Evolutionary conservation across 1,139 yeast genomes (phyloP), one percentile per base, ranked within the genome.

Genomic region (Scheffersomyces quercinus): DNA sequence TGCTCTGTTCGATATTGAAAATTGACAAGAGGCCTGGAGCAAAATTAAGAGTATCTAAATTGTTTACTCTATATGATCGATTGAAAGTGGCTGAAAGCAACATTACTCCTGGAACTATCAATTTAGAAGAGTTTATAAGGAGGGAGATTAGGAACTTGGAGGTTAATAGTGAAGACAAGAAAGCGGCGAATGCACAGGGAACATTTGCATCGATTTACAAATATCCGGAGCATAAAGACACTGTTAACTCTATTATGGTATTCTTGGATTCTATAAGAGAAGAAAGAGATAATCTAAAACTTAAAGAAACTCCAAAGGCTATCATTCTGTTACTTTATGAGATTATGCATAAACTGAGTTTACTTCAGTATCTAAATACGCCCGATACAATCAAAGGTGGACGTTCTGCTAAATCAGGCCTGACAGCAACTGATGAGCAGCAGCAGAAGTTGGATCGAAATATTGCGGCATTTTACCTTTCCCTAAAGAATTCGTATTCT

Each of bases 1-100:
- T 72, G 32, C 43, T 73, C 35, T 59, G 66, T 43, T 41, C 64
- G 2, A 43, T 73, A 5, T 45, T 60, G 35, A 45, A 55, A 8
- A 39, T 73, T n/a, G 76, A 70, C 46, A 45, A 48, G 8, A 52
- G 49, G n/a, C 39, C 47, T 4, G 69, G 70, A 0, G 44, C 61
- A 8, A 50, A 56, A 16, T 26, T 46, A 2, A 45, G 75, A 35
- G 52, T 66, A 0, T 49, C 67, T 7, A 63, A 64, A 41, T 40
- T 68, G 12, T 68, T 70, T 45, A 58, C 60, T 28, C 37, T 41
- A 11, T 53, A 49, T 35, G 43, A 50, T 29, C 15, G 15, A 5
- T 45, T 48, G 53, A 33, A 39, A 14, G 35, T 38, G 16, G 7
- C 14, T n/a, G 26, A 9, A 20, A 31, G 24, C 11, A 15, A n/a